A percentile compares a stretch with the other conserved stretches of the same genome.
phyloP scores from a whole-genome alignment of 805 yeast genomes.

The Suhomyces emberorum region DNA sequence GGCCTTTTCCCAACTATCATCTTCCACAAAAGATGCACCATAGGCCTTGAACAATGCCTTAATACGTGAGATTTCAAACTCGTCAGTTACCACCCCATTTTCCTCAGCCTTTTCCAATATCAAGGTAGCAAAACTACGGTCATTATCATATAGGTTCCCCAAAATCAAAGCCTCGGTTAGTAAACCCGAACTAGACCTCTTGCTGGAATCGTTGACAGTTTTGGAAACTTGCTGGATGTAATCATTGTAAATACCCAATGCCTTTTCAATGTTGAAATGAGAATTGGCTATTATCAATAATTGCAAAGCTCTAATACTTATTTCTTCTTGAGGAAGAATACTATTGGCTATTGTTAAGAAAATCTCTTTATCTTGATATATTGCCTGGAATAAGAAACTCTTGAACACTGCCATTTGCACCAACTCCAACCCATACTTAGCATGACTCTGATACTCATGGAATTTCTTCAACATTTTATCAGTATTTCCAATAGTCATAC shows the following conservation, averaged over 20 bases:
- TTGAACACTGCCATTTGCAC: constrained; percentile 41
- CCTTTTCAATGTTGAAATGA: constrained; percentile 33
- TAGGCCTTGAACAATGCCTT: constrained; percentile 45
- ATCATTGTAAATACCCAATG: constrained; percentile 45
- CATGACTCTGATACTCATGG: constrained; percentile 37
- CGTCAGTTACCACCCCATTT: constrained; percentile 35
- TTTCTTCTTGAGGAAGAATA: constrained; percentile 22
- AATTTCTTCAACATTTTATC: constrained; percentile 33
- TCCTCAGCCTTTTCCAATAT: constrained; percentile 46
- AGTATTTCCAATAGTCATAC: constrained; percentile 27
- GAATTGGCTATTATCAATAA: constrained; percentile 41
- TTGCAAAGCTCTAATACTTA: constrained; percentile 35
- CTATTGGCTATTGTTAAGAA: constrained; percentile 39
- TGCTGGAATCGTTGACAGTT: constrained; percentile 23
- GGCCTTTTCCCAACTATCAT: constrained; percentile 34
- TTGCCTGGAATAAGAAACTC: constrained; percentile 39
- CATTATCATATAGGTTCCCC: constrained; percentile 41
- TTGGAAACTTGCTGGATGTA: constrained; percentile 38
- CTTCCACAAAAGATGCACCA: constrained; percentile 48
- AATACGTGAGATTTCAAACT: constrained; percentile 37
- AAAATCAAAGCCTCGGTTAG: constrained; percentile 47
- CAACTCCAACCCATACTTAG: constrained; percentile 37
- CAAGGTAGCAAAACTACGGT: constrained; percentile 53
- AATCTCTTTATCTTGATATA: constrained; percentile 24
- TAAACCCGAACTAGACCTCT: constrained; percentile 40